Base-by-base conservation (phyloP, 2,329 filamentous ascomycete species). In the Ambrosiella cleistominuta region DNA sequence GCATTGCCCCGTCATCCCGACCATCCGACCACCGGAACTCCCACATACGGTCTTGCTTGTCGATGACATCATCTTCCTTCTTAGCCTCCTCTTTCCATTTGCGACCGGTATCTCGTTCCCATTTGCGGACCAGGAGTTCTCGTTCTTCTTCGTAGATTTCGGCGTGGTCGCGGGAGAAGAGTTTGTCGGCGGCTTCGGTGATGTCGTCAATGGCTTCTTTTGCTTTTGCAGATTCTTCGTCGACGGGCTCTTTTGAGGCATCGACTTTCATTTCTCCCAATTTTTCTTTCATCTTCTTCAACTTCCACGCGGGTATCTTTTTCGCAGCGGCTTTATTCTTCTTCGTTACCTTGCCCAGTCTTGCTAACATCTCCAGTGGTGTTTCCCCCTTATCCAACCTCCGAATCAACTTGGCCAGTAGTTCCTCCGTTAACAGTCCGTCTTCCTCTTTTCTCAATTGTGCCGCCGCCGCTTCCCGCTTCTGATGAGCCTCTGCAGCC, bases 11-110 rank as follows among this genome's bases (percentile, higher is more conserved):
- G 36, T 81, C 85, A 66, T 95, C 91, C 45, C 89, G 78, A 15
- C 87, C 88, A 68, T 95, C 89, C 44, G 82, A 83, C 93, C 93
- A 98, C 60, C 88, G 79, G 68, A 88, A 98, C 69, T 97, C 87
- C 90, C 91, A 98, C 75, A 80, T 78, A 61, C 64, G 71, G 12
- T 19, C 45, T 54, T 51, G 62, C 15, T 56, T 64, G 59, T 64
- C 57, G 1, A n/a, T 39, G 11, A 63, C 61, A 54, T 62, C 60
- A 27, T 57, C 64, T 39, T 65, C 65, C 15, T 66, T 67, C 45
- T 65, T 66, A 45, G 66, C 62, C n/a, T 71, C 73, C 62, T 80
- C 74, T 17, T 70, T 68, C 93, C 93, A 98, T 7, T 85, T 80
- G 64, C 95, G 88, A 39, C 90, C 90, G 0, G 88, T 88, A 69